A percentile compares a stretch with the other conserved stretches of the same genome.
phyloP scores from a whole-genome alignment of 2,329 filamentous ascomycete genomes.

The Dothideomycetes sp. region DNA sequence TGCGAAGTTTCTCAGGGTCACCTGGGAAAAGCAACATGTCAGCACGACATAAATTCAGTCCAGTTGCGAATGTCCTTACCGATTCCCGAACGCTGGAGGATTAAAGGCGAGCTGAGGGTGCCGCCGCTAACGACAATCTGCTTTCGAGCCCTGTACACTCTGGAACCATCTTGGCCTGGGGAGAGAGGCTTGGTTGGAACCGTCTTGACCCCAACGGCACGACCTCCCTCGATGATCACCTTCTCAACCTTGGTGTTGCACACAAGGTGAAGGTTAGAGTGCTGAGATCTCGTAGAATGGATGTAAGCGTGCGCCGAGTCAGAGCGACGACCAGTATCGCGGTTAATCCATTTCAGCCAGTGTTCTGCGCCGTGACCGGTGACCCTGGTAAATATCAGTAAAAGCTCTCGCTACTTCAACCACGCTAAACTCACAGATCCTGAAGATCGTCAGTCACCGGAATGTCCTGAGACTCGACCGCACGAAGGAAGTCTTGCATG shows the following conservation, averaged over 20 bases:
- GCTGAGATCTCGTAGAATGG: constrained; percentile 60
- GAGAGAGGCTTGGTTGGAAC: constrained; percentile 59
- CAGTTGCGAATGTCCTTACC: constrained; percentile 19
- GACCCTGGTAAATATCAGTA: constrained; percentile 25
- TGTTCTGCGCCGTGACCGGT: constrained; percentile 64
- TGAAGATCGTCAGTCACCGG: constrained; percentile 60
- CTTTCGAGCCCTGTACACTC: constrained; percentile 57
- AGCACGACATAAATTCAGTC: background rate
- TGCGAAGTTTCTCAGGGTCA: constrained; percentile 59
- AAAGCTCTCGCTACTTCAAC: background rate
- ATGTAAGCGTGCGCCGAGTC: constrained; percentile 71
- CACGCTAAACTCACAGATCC: constrained; percentile 5
- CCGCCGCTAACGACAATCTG: constrained; percentile 64
- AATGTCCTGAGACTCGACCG: constrained; percentile 62
- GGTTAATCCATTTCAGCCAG: constrained; percentile 80
- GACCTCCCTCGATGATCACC: constrained; percentile 60
- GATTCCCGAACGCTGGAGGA: constrained; percentile 66
- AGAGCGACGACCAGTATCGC: constrained; percentile 56
- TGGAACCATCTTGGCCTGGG: constrained; percentile 39
- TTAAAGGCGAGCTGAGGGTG: constrained; percentile 61
- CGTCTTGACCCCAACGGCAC: constrained; percentile 60
- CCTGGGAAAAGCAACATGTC: constrained; percentile 19
- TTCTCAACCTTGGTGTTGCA: constrained; percentile 71
- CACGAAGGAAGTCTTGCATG: constrained; percentile 66
- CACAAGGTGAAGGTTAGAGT: constrained; percentile 60